phyloP scores from a whole-genome alignment of 495 filamentous ascomycete genomes.

The Annulohypoxylon maeteangense region DNA sequence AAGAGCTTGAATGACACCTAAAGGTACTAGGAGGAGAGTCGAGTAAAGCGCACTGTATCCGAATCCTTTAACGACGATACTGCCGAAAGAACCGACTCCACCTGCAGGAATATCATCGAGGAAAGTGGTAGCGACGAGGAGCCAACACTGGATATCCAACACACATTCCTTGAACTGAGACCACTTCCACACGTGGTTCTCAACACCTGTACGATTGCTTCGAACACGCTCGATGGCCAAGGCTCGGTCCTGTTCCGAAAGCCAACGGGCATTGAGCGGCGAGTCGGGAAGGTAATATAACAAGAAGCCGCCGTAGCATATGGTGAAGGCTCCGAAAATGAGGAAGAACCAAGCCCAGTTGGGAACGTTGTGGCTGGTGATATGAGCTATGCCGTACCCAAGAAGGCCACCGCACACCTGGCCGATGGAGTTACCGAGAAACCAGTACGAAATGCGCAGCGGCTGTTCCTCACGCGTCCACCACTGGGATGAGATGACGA shows the following conservation, averaged over 20 bases:
- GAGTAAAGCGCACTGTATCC: conserved; percentile 57
- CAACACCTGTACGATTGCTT: conserved; percentile 71
- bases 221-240: conserved; percentile 68
- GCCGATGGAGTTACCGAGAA: conserved; percentile 62
- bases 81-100: conserved; percentile 59
- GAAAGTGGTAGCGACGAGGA: conserved; percentile 50
- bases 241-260: conserved; percentile 57
- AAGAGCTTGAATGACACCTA: conserved; percentile 54
- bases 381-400: conserved; percentile 57
- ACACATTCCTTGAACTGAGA: conserved; percentile 69
- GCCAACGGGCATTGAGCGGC: conserved; percentile 58
- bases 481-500: conserved; percentile 61
- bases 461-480: conserved; percentile 64
- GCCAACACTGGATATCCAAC: conserved; percentile 64
- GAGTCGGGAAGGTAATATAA: conserved; percentile 62
- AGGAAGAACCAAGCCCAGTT: conserved; percentile 60
- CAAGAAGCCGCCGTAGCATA: conserved; percentile 52
- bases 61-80: conserved; percentile 57
- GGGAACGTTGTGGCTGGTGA: conserved; percentile 49
- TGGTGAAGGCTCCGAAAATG: conserved; percentile 54
- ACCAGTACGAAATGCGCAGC: conserved; percentile 60
- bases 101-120: conserved; percentile 56
- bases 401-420: conserved; percentile 59
- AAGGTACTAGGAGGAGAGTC: conserved; percentile 55
- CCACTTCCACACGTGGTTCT: conserved; percentile 72